phyloP scores from a whole-genome alignment of 768 basidiomycete species.

The Rhizopogon vesiculosus region DNA sequence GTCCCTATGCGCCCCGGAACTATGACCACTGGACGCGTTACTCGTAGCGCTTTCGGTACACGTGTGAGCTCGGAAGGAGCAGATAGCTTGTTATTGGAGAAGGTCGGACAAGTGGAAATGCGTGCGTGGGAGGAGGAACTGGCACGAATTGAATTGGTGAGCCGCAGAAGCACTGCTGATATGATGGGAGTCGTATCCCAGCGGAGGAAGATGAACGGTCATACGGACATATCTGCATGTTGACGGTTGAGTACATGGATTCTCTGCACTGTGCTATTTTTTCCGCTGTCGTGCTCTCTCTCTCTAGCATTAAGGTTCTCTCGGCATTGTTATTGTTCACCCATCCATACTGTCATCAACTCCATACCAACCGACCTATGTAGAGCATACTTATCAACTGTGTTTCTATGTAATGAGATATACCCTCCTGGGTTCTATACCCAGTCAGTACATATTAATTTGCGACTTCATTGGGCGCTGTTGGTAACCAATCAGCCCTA shows the following conservation, averaged over 20 bases:
- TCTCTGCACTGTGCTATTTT: constrained; percentile 1
- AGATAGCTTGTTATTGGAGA: constrained; percentile 19
- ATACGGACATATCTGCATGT: constrained; percentile 18
- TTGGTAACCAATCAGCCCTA: too few relatives aligned
- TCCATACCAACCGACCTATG: neutral
- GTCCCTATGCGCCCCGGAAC: constrained; percentile 24
- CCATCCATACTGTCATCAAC: constrained; percentile 2
- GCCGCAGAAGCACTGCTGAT: constrained; percentile 38
- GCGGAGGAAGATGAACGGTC: constrained; percentile 20
- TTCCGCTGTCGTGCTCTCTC: neutral
- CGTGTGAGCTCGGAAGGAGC: constrained; percentile 50
- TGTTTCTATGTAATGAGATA: neutral
- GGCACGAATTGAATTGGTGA: constrained; percentile 61
- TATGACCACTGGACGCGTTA: constrained; percentile 10
- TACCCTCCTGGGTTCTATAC: neutral
- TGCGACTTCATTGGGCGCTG: too few relatives aligned
- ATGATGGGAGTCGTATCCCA: constrained; percentile 30
- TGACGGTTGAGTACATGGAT: constrained; percentile 15
- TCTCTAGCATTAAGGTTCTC: neutral
- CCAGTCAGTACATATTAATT: neutral
- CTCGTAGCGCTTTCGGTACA: constrained; percentile 16
- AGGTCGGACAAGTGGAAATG: constrained; percentile 33
- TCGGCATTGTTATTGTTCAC: neutral
- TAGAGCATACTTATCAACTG: neutral
- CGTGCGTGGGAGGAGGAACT: constrained; percentile 80